Conservation (phyloP, 805 yeast genomes). For the Kodamaea neixiangensis region DNA sequence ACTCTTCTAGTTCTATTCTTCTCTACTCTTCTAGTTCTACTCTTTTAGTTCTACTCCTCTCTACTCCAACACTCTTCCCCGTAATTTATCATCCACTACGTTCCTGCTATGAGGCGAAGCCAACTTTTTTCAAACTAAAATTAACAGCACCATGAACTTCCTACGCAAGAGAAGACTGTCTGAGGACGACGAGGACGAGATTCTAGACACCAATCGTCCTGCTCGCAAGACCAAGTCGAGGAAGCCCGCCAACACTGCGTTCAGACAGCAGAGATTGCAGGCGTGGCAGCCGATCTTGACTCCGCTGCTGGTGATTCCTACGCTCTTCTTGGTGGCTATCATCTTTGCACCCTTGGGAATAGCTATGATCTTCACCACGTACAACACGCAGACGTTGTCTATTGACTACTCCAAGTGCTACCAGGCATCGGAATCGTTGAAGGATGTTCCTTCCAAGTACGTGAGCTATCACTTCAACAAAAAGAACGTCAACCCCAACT, state of each 20-base stretch:
- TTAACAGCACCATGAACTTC: constrained; percentile 8
- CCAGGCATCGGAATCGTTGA: constrained; percentile 38
- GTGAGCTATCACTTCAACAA: constrained; percentile 62
- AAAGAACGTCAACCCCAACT: constrained; percentile 40
- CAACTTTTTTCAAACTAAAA: neutral
- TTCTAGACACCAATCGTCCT: constrained; percentile 13
- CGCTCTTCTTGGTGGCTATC: constrained; percentile 69
- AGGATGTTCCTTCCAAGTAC: constrained; percentile 60
- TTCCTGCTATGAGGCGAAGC: too few species aligned
- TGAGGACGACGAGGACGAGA: constrained; percentile 24
- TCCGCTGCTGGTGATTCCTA: constrained; percentile 87
- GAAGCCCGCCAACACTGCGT: constrained; percentile 66
- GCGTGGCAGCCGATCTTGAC: constrained; percentile 88
- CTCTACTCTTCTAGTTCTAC: too few species aligned
- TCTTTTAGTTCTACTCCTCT: too few species aligned
- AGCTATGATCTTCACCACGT: constrained; percentile 76
- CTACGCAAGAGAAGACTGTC: constrained; percentile 24
- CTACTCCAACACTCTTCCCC: too few species aligned
- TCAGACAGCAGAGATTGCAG: constrained; percentile 70
- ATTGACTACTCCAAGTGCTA: constrained; percentile 77
- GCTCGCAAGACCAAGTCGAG: constrained; percentile 33
- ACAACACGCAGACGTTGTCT: constrained; percentile 70
- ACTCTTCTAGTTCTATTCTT: too few species aligned
- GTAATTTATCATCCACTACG: too few species aligned
- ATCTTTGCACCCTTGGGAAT: constrained; percentile 92